Evolutionary conservation across 805 yeast genomes (phyloP).

Genomic region (Lipomyces yamadae): DNA sequence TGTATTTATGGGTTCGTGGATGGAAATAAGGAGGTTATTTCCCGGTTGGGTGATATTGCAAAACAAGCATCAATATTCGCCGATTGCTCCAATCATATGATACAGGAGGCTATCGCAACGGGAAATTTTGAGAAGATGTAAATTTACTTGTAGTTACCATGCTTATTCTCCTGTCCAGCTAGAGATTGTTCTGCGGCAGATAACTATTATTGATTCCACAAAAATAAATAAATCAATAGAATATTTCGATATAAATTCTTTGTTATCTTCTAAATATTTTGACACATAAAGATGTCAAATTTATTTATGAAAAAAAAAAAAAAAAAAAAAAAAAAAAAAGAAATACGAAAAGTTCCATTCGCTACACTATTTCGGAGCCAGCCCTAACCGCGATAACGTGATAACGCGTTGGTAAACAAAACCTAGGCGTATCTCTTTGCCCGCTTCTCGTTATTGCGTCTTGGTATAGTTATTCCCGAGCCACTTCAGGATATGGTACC

Average conservation of each 20-base stretch:
- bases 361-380: no score
- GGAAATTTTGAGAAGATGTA: slow-evolving; percentile 11
- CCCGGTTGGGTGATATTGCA: slow-evolving; percentile 72
- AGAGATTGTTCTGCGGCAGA: background rate
- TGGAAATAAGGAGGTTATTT: slow-evolving; percentile 75
- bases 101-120: slow-evolving; percentile 51
- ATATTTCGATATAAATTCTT: no score
- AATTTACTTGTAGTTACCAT: background rate
- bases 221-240: no score
- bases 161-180: no score
- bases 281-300: no score
- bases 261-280: no score
- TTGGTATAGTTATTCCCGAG: background rate
- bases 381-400: slow-evolving; percentile 2
- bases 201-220: no score
- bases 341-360: no score
- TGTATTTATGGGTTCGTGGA: slow-evolving; percentile 81
- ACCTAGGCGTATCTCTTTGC: no score
- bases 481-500: background rate
- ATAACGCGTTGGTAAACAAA: background rate
- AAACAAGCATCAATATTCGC: slow-evolving; percentile 76
- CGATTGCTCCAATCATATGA: slow-evolving; percentile 71
- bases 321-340: no score
- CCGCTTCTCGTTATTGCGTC: background rate
- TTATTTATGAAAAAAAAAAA: no score